Evolutionary conservation across 2,329 filamentous ascomycete genomes (phyloP).

Genomic region (Monosporascus sp.): DNA sequence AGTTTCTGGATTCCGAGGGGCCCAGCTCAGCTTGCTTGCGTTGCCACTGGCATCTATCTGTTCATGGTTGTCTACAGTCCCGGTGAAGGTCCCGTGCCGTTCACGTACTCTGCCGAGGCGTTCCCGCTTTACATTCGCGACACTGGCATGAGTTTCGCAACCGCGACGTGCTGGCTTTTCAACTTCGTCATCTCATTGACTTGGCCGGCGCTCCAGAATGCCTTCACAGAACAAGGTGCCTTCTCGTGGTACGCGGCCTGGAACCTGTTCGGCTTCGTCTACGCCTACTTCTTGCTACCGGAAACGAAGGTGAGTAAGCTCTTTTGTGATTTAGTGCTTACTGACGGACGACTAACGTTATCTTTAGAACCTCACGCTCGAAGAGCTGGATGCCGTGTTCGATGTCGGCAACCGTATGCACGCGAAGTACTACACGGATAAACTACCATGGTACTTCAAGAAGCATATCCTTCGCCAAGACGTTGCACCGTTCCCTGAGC

Average conservation of each 20-base stretch:
- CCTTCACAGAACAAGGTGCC: constrained; percentile 37
- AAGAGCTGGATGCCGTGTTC: constrained; percentile 30
- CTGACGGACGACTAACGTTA: background rate
- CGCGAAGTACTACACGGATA: constrained; percentile 5
- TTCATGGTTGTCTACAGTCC: constrained; percentile 44
- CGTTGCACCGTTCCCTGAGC: constrained; percentile 2
- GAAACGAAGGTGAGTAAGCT: constrained; percentile 31
- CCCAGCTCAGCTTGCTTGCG: constrained; percentile 43
- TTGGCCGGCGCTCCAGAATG: constrained; percentile 35
- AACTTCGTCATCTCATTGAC: constrained; percentile 29
- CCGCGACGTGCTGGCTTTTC: constrained; percentile 39
- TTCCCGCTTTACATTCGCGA: constrained; percentile 58
- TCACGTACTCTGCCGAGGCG: constrained; percentile 61
- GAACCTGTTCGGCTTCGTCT: constrained; percentile 39
- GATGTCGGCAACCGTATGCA: constrained; percentile 6
- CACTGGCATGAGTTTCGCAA: constrained; percentile 53
- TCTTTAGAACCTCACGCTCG: constrained; percentile 22
- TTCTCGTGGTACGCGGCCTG: constrained; percentile 42
- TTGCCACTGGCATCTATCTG: constrained; percentile 59
- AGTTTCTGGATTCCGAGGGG: constrained; percentile 16
- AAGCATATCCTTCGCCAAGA: constrained; percentile 5
- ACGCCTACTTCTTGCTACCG: constrained; percentile 31
- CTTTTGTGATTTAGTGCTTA: background rate
- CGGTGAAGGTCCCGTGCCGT: constrained; percentile 43
- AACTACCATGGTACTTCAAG: constrained; percentile 10